phyloP scores from a whole-genome alignment of 495 filamentous ascomycete species.

The Penicillium parvum region DNA sequence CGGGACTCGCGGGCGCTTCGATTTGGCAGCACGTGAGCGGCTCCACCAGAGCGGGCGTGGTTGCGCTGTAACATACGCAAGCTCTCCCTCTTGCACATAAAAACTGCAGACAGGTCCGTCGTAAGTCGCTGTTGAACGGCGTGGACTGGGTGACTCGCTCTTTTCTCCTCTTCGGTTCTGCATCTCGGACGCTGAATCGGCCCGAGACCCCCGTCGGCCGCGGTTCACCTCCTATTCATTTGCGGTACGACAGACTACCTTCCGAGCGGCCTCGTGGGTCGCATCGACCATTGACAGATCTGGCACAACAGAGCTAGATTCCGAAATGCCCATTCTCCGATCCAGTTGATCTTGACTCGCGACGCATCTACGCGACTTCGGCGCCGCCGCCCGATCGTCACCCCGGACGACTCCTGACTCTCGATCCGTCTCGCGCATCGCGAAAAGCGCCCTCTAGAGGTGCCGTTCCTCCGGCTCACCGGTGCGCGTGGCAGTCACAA shows the following conservation, averaged over 20 bases:
- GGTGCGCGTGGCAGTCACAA: slow-evolving; percentile 12
- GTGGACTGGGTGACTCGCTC: not conserved
- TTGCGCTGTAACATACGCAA: slow-evolving; percentile 15
- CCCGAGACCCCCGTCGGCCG: not conserved
- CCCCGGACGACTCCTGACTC: not conserved
- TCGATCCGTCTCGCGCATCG: not conserved
- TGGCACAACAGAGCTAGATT: slow-evolving; percentile 1
- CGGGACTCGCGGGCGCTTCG: no score
- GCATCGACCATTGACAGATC: slow-evolving; percentile 13
- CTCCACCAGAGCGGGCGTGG: slow-evolving; percentile 9
- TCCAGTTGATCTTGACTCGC: slow-evolving; percentile 9
- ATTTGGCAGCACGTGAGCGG: slow-evolving; percentile 23
- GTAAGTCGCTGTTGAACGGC: slow-evolving; percentile 1
- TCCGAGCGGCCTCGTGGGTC: slow-evolving; percentile 8
- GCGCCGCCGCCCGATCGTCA: not conserved
- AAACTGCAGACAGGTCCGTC: slow-evolving; percentile 1
- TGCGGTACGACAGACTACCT: slow-evolving; percentile 12
- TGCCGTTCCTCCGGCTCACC: slow-evolving; percentile 1
- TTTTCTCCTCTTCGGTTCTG: not conserved
- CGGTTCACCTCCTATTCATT: slow-evolving; percentile 10
- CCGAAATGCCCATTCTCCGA: slow-evolving; percentile 16
- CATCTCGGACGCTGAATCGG: not conserved
- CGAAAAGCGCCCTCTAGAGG: not conserved
- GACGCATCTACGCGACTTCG: slow-evolving; percentile 1
- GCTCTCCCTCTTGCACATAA: slow-evolving; percentile 6